phyloP scores from a whole-genome alignment of 768 basidiomycete species.

The Podaxis pistillaris region DNA sequence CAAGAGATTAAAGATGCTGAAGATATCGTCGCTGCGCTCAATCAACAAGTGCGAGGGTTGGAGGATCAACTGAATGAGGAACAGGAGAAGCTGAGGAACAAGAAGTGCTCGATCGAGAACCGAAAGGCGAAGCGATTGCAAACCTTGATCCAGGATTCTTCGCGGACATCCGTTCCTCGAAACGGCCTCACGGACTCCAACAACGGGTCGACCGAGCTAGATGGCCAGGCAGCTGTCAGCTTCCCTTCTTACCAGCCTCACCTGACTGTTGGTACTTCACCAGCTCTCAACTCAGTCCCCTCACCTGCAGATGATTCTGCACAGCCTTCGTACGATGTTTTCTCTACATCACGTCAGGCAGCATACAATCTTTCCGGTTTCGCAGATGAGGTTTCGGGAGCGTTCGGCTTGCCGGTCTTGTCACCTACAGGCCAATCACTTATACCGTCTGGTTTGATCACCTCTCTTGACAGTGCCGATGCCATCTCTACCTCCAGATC shows the following conservation, averaged over 20 bases:
- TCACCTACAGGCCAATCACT: constrained; percentile 13
- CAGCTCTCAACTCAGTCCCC: neutral
- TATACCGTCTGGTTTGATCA: constrained; percentile 17
- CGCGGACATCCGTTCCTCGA: neutral
- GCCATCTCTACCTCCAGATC: constrained; percentile 21
- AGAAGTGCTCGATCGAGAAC: constrained; percentile 2
- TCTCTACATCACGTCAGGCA: neutral
- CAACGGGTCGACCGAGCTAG: neutral
- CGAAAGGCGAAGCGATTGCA: neutral
- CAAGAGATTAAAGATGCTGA: constrained; percentile 65
- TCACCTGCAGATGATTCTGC: neutral
- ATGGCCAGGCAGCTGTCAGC: neutral
- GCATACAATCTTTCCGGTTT: neutral
- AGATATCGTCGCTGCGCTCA: constrained; percentile 61
- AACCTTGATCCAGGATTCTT: neutral
- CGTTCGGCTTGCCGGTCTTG: constrained; percentile 33
- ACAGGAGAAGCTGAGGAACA: constrained; percentile 53
- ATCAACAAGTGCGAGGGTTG: constrained; percentile 65
- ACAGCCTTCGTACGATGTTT: neutral
- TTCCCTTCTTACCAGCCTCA: neutral
- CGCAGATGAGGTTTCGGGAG: constrained; percentile 36
- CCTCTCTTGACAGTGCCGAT: constrained; percentile 15
- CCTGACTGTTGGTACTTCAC: neutral
- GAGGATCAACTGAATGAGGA: constrained; percentile 69
- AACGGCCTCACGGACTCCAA: neutral